Conservation (phyloP, 1,284 basidiomycete species). For the Rhodotorula sp. region DNA sequence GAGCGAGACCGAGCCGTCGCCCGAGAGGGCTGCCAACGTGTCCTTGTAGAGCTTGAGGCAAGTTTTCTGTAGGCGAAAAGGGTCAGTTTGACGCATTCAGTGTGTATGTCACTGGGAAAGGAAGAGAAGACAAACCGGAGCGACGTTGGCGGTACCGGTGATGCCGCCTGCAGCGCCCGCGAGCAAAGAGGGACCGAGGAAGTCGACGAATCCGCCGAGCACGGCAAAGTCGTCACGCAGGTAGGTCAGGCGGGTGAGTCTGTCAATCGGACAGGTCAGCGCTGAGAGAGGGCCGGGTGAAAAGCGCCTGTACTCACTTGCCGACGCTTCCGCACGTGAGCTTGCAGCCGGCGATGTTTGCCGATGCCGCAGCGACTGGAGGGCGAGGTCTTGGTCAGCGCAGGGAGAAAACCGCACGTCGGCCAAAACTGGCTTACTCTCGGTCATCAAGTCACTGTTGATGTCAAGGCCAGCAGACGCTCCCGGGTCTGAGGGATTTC, state of each 20-base stretch:
- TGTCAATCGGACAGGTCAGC: not conserved
- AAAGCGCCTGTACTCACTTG: conserved; percentile 10
- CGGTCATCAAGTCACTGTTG: conserved; percentile 73
- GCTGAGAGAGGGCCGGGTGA: not conserved
- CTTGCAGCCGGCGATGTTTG: conserved; percentile 38
- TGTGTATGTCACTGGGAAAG: rapidly evolving
- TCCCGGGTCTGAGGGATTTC: conserved; percentile 54
- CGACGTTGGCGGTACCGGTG: conserved; percentile 35
- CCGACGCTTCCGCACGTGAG: conserved; percentile 40
- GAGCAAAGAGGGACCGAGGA: conserved; percentile 32
- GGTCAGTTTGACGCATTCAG: not conserved
- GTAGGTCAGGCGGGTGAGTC: conserved; percentile 32
- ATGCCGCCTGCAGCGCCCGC: conserved; percentile 33
- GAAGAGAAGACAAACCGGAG: conserved; percentile 19
- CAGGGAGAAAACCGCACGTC: not conserved
- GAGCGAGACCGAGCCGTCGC: conserved; percentile 2
- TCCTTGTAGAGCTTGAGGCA: conserved; percentile 32
- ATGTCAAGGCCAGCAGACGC: conserved; percentile 79
- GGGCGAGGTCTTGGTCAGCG: too few species aligned
- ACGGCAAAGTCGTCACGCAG: conserved; percentile 38
- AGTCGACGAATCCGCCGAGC: conserved; percentile 42
- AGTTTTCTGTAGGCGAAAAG: conserved; percentile 22
- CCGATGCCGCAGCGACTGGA: conserved; percentile 20
- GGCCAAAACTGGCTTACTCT: conserved; percentile 37
- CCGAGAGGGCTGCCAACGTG: conserved; percentile 27